Evolutionary conservation across 2,329 filamentous ascomycete species (phyloP), one percentile per base, ranked within the genome.

Genomic region (Talaromyces sp.): DNA sequence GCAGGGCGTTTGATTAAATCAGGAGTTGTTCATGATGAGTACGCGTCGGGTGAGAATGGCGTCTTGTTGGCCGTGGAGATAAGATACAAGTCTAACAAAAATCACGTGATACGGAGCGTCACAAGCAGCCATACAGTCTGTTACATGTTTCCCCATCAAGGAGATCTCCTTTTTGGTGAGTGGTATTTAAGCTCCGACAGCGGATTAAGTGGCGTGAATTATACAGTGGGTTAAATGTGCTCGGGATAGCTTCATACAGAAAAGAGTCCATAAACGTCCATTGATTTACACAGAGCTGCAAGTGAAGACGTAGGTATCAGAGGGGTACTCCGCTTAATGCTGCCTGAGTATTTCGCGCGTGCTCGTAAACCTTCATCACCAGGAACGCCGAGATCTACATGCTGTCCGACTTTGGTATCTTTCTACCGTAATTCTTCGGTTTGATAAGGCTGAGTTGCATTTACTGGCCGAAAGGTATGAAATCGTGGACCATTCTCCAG

Each of bases 401-500:
- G 22, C 22, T 49, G 13, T 19, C n/a, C n/a, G 9, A 4, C 8
- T 45, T 45, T 19, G 5, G 11, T 19, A 45, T 45, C 22, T 22
- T 22, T 22, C 27, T 4, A 22, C n/a, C 22, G 11, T 24, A 11
- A 49, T 49, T 13, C 24, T 7, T 49, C 45, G 43, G n/a, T n/a
- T 45, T 49, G 22, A 50, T 5, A 50, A 31, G 13, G 24, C 14
- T 31, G 24, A 14, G 16, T 16, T 27, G 24, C 1, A 3, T 33
- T 60, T n/a, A 49, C 49, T 63, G n/a, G 58, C 68, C 68, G 37
- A 73, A 63, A 9, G 71, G 71, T 43, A 69, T 58, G 33, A 67
- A 73, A 60, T 69, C 70, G 49, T 73, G 66, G 10, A 70, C 65
- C 22, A 64, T 66, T 24, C 57, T 60, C 73, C 69, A 75, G 1